Conservation (phyloP, 306 rosid genomes). For the Pterocarpus macrocarpus region DNA sequence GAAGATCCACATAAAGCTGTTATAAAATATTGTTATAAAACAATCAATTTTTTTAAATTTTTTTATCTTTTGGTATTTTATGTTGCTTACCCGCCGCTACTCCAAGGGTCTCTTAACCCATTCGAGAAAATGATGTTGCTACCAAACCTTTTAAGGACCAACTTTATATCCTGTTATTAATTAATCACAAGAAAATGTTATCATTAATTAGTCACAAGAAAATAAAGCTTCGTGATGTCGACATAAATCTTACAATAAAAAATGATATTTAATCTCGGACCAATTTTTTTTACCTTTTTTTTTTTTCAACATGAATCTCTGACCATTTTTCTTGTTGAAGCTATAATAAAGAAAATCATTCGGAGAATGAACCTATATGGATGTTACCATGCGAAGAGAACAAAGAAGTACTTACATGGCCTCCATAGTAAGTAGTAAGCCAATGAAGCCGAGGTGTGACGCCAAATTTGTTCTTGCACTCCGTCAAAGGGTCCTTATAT, state of each 20-base stretch:
- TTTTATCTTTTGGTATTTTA: too few species aligned
- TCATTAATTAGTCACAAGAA: neutral
- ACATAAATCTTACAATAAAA: neutral
- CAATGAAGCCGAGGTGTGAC: slow-evolving; percentile 72
- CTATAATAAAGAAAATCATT: neutral
- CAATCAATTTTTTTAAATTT: too few species aligned
- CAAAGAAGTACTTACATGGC: slow-evolving; percentile 57
- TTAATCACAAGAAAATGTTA: neutral
- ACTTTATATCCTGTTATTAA: slow-evolving; percentile 59
- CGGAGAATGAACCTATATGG: neutral
- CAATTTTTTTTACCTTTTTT: neutral
- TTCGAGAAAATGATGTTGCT: slow-evolving; percentile 82
- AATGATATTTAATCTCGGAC: neutral
- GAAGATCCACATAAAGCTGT: neutral
- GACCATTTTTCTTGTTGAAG: neutral
- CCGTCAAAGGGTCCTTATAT: neutral
- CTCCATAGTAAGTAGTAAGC: slow-evolving; percentile 73
- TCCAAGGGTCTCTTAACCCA: slow-evolving; percentile 74
- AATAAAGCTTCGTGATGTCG: neutral
- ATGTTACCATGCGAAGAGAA: neutral
- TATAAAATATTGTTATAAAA: neutral
- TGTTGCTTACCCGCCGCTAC: slow-evolving; percentile 64
- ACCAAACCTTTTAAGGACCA: slow-evolving; percentile 60
- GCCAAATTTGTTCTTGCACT: slow-evolving; percentile 52
- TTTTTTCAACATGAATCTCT: too few species aligned